phyloP scores from a whole-genome alignment of 2,329 filamentous ascomycete genomes.

The Fusarium ramigenum region DNA sequence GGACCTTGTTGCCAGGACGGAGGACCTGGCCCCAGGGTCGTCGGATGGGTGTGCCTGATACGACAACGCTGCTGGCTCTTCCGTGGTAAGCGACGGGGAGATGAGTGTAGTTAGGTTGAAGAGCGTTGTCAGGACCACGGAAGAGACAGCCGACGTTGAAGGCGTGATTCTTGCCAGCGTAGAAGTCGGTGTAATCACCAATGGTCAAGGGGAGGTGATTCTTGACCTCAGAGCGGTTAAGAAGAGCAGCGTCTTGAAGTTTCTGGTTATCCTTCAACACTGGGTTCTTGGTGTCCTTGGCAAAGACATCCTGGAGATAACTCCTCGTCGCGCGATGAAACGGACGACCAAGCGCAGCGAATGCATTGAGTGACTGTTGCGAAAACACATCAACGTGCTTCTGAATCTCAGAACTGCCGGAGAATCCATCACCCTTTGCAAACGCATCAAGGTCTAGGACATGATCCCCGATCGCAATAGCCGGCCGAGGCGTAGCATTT shows the following conservation, averaged over 20 bases:
- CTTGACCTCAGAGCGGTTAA: constrained; percentile 57
- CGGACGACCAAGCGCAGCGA: constrained; percentile 67
- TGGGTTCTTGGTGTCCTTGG: constrained; percentile 59
- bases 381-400: constrained; percentile 42
- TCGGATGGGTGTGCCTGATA: constrained; percentile 76
- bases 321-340: constrained; percentile 75
- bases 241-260: constrained; percentile 43
- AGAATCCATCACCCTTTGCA: constrained; percentile 55
- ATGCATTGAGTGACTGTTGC: constrained; percentile 45
- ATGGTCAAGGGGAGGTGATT: constrained; percentile 80
- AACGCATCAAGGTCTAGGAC: constrained; percentile 76
- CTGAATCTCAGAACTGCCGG: constrained; percentile 36
- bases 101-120: constrained; percentile 84
- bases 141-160: constrained; percentile 76
- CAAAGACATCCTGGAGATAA: constrained; percentile 71
- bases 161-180: constrained; percentile 81
- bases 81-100: constrained; percentile 85
- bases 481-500: constrained; percentile 67
- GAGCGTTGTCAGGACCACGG: constrained; percentile 75
- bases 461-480: constrained; percentile 77
- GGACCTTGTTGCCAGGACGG: constrained; percentile 52
- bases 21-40: constrained; percentile 80
- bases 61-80: constrained; percentile 77
- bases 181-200: constrained; percentile 88
- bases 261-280: constrained; percentile 50